Evolutionary conservation across 1,284 basidiomycete species (phyloP).

Genomic region (Irpex rosettiformis): DNA sequence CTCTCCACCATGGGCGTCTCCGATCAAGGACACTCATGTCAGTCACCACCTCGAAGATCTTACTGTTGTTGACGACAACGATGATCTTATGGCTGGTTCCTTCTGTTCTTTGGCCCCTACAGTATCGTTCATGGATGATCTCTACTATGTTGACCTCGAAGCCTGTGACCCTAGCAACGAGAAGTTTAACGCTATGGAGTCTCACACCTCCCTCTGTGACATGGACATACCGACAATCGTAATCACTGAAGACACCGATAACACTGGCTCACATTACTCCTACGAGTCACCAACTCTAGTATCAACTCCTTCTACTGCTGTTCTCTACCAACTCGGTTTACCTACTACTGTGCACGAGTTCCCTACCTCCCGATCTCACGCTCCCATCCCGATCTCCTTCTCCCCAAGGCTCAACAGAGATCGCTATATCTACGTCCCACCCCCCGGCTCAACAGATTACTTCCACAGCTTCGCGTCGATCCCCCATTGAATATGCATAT

Average conservation of each 20-base stretch:
- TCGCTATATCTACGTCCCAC: neutral
- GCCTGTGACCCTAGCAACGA: neutral
- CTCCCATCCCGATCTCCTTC: neutral
- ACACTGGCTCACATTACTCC: neutral
- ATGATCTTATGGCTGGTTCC: neutral
- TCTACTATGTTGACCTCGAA: neutral
- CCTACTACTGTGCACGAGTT: neutral
- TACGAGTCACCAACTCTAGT: neutral
- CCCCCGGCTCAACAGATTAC: neutral
- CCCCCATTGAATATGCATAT: neutral
- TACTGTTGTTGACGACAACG: neutral
- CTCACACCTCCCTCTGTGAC: neutral
- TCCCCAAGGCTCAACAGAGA: neutral
- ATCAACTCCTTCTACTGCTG: neutral
- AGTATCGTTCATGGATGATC: neutral
- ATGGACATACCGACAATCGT: neutral
- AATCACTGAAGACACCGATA: neutral
- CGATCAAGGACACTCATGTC: neutral
- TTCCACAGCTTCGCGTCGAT: neutral
- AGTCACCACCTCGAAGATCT: neutral
- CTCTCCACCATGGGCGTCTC: neutral
- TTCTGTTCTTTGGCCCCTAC: neutral
- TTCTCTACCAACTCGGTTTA: neutral
- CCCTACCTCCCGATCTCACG: neutral
- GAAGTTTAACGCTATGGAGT: neutral